Percentiles rank a stretch among this genome's conserved stretches.
These are phyloP conservation scores for Eudorina sp. DNA, from an alignment of 139 green algal species.

Conservation along the genomic window DNA sequence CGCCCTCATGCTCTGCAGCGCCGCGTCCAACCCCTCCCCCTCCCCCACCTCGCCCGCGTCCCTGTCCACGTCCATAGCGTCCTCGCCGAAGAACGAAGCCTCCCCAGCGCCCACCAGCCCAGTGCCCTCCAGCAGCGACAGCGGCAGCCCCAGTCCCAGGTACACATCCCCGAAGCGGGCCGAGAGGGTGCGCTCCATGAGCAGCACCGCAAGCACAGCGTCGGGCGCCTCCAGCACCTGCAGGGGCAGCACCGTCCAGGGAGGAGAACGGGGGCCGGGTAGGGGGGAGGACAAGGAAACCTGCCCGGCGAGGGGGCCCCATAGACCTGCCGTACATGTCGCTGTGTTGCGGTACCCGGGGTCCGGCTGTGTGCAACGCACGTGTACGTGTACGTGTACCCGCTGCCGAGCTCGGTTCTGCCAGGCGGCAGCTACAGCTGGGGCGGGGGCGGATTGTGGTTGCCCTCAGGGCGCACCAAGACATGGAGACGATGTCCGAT, in stretches of 20 bases:
- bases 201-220: conserved; percentile 43
- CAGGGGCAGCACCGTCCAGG: neutral
- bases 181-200: conserved; percentile 10
- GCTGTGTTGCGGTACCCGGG: too few relatives aligned
- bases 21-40: conserved; percentile 16
- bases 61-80: neutral
- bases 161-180: conserved; percentile 28
- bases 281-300: too few relatives aligned
- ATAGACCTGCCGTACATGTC: too few relatives aligned
- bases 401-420: too few relatives aligned
- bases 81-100: too few relatives aligned
- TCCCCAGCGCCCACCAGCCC: neutral
- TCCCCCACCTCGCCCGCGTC: neutral
- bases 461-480: too few relatives aligned
- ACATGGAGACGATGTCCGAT: too few relatives aligned
- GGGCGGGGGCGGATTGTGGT: too few relatives aligned
- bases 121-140: neutral
- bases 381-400: too few relatives aligned
- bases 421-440: too few relatives aligned
- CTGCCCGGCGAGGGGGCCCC: too few relatives aligned
- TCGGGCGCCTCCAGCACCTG: conserved; percentile 39
- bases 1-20: neutral
- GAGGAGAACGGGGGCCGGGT: neutral
- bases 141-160: conserved; percentile 40
- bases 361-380: too few relatives aligned